phyloP scores from a whole-genome alignment of 768 basidiomycete species.

The Lentinula sp. region DNA sequence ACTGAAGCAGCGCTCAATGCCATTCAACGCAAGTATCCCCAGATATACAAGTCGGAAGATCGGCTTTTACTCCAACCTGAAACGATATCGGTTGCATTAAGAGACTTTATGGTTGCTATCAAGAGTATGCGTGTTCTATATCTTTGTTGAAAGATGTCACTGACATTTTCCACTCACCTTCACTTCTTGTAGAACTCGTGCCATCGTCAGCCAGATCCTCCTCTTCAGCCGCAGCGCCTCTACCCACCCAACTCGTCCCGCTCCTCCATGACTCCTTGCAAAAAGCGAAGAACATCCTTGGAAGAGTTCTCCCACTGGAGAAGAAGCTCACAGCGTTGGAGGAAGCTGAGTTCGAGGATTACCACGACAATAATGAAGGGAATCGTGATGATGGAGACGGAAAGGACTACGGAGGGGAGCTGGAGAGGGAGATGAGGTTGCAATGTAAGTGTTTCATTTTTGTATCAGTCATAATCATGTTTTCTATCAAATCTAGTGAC shows the following conservation, averaged over 20 bases:
- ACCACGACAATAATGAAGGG: slow-evolving; percentile 44
- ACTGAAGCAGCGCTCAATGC: slow-evolving; percentile 97
- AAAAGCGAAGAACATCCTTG: slow-evolving; percentile 65
- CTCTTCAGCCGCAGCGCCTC: slow-evolving; percentile 75
- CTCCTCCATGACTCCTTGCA: slow-evolving; percentile 66
- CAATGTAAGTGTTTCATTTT: slow-evolving; percentile 47
- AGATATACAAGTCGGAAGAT: slow-evolving; percentile 91
- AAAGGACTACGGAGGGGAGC: slow-evolving; percentile 38
- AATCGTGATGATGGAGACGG: not conserved
- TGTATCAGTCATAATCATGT: too few relatives aligned
- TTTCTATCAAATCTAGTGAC: not conserved
- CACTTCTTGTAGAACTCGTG: slow-evolving; percentile 61
- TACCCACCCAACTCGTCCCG: slow-evolving; percentile 81
- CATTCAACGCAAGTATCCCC: slow-evolving; percentile 92
- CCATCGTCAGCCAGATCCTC: slow-evolving; percentile 93
- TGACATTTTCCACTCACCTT: not conserved
- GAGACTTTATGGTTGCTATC: slow-evolving; percentile 96
- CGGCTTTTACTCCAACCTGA: slow-evolving; percentile 80
- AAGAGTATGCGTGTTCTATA: slow-evolving; percentile 61
- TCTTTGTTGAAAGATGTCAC: slow-evolving; percentile 2
- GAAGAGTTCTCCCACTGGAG: slow-evolving; percentile 68
- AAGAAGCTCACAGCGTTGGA: slow-evolving; percentile 84
- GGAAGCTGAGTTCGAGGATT: slow-evolving; percentile 92
- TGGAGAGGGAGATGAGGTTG: slow-evolving; percentile 84
- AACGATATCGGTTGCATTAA: slow-evolving; percentile 74